Base-by-base conservation (phyloP, 2,329 filamentous ascomycete genomes). In the Cryphonectria radicalis region DNA sequence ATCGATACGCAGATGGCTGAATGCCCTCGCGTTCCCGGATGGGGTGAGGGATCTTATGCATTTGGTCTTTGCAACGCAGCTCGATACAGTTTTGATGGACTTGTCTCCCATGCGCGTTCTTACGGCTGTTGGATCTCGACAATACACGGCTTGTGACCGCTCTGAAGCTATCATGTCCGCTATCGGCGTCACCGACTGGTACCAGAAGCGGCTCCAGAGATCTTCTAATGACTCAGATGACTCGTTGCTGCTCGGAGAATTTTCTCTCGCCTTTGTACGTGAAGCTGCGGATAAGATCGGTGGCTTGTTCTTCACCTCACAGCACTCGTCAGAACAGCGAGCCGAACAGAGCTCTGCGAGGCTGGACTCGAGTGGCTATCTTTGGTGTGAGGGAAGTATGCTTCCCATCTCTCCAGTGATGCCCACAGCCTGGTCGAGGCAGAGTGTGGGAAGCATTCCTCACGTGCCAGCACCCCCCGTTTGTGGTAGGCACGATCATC, bases 181-280 rank as follows among this genome's bases (percentile, higher is more conserved):
- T 46, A 66, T 66, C n/a, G 63, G 63, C 11, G 40, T 53, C 4
- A 43, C 40, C 5, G 43, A 53, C 28, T 66, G 43, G 63, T 66
- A 50, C 22, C 40, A 50, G 28, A 50, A 50, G 28, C 57, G 25
- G 19, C 25, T 32, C 28, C 17, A 35, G 28, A 32, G 57, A 2
- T 19, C 57, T 35, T 2, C 22, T 22, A n/a, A 53, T 25, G 11
- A 22, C 40, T 22, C 19, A 13, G 40, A 7, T 25, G 40, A 66
- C 25, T 42, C 40, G 22, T 7, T 66, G 40, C 22, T 55, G 3
- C 42, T 66, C 19, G 28, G 43, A 10, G 28, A 46, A 10, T 66
- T 53, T 53, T 50, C 63, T 46, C 40, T 66, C 19, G n/a, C 63
- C 22, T 66, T 66, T 50, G 22, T 66, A 37, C 63, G 42, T 46